A percentile compares a stretch with the other conserved stretches of the same genome.
Evolutionary conservation across 805 yeast species (phyloP).

Genomic region (Metschnikowia vanudenii): DNA sequence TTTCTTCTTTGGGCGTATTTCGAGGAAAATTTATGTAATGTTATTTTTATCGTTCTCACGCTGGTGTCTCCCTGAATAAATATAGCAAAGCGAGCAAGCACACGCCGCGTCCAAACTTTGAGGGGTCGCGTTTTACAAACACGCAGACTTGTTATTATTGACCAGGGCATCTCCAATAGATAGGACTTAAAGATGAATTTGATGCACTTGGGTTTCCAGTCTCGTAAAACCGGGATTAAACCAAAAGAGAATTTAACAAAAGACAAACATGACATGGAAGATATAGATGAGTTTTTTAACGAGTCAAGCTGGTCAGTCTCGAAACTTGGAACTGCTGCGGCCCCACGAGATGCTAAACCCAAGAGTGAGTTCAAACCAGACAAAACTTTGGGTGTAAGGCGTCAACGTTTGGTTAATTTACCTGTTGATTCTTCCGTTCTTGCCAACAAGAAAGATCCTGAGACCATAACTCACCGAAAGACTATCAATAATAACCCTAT

Average conservation of each 20-base stretch:
- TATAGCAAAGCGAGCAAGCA: no score
- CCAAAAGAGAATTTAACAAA: slow-evolving; percentile 47
- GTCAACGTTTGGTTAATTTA: neutral
- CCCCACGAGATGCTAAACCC: neutral
- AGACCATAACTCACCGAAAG: neutral
- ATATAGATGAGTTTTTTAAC: slow-evolving; percentile 63
- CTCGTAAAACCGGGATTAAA: slow-evolving; percentile 65
- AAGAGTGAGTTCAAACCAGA: neutral
- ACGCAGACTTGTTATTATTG: neutral
- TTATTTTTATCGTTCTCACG: no score
- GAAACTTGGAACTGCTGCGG: neutral
- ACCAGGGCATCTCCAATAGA: neutral
- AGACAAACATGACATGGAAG: slow-evolving; percentile 66
- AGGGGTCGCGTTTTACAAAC: slow-evolving; percentile 1
- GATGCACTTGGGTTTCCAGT: slow-evolving; percentile 52
- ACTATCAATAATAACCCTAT: neutral
- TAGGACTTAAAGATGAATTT: slow-evolving; percentile 30
- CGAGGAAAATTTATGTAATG: no score
- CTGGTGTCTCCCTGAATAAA: no score
- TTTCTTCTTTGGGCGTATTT: no score
- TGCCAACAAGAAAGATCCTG: neutral
- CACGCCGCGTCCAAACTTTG: neutral
- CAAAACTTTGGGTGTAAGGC: neutral
- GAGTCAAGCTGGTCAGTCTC: slow-evolving; percentile 28
- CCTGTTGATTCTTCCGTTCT: neutral